Evolutionary conservation across 2,329 filamentous ascomycete genomes (phyloP), one percentile per base, ranked within the genome.

Genomic region (Fusarium euwallaceae): DNA sequence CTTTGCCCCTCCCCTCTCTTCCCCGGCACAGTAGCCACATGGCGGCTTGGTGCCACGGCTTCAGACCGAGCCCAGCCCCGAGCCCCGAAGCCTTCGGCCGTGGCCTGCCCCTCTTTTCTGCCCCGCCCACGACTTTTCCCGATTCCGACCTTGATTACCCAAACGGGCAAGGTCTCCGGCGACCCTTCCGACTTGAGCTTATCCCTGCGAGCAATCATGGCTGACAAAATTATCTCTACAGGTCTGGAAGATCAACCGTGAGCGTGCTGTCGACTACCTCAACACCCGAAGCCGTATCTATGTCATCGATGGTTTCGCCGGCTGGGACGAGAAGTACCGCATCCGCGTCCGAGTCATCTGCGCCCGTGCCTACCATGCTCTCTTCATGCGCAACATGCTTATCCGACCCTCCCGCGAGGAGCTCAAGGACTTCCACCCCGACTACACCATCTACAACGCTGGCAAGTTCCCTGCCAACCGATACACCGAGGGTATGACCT

Each of bases 311-410:
- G 97, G 97, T 76, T 99, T 93, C 83, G 97, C 97, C 78, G 97
- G 97, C 84, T 99, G 97, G 97, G 97, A 99, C 81, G 93, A 97
- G 88, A 95, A 97, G 85, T 99, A 99, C 90, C 91, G 95, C 78
- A 98, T 99, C 87, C 94, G 92, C 81, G 97, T 99, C 80, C 95
- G 97, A 82, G 96, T 99, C 76, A 95, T 99, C 83, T 99, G 97
- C 88, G 97, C 97, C 78, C 95, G 97, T 83, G 97, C 97, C 86
- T 99, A 99, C 90, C 97, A 99, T 90, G 97, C 97, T 73, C 92
- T 99, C 76, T 99, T 99, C 92, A 99, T 99, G 97, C 94, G 95
- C 83, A 99, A 99, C 90, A 99, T 99, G 97, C 93, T 99, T 83
- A 99, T 99, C 88, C 94, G 97, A 79, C 97, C 97, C 74, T 89